These are phyloP conservation scores for Mucor piriformis DNA, from an alignment of 371 early-diverging fungal genomes.

Conservation along the genomic window DNA sequence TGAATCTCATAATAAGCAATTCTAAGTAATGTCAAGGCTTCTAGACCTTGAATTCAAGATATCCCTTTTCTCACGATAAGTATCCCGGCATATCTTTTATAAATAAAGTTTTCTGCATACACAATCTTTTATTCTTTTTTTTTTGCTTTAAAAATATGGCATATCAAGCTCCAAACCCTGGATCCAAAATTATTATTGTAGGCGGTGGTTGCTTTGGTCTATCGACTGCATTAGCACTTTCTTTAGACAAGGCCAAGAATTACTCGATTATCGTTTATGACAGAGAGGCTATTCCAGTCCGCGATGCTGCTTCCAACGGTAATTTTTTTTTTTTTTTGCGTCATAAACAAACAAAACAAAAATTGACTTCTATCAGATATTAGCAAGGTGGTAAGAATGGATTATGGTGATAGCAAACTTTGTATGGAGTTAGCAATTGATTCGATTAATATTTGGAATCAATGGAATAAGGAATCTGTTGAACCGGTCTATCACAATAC, in stretches of 20 bases:
- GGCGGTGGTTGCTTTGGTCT: conserved; percentile 61
- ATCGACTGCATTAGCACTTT: conserved; percentile 50
- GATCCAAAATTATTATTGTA: conserved; percentile 51
- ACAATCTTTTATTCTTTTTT: too few relatives aligned
- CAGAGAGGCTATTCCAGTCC: conserved; percentile 42
- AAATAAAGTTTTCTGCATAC: too few relatives aligned
- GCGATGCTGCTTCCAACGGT: conserved; percentile 52
- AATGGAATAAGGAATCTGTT: conserved; percentile 55
- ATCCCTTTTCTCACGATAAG: too few relatives aligned
- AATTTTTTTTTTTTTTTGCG: background rate
- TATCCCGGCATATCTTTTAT: too few relatives aligned
- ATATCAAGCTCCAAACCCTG: conserved; percentile 9
- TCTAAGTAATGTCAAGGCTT: too few relatives aligned
- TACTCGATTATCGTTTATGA: conserved; percentile 49
- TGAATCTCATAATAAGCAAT: too few relatives aligned
- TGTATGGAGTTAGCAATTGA: conserved; percentile 46
- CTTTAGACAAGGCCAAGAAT: conserved; percentile 18
- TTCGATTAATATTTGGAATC: conserved; percentile 47
- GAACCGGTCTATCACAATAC: conserved; percentile 45
- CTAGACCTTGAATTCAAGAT: too few relatives aligned
- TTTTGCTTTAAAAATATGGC: too few relatives aligned
- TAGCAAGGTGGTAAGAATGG: conserved; percentile 54
- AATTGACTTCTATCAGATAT: conserved; percentile 34
- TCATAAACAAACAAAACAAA: background rate
- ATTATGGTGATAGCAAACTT: conserved; percentile 46